Base-by-base conservation (phyloP, 352 stramenopile genomes). In the Aphanomyces stellatus region DNA sequence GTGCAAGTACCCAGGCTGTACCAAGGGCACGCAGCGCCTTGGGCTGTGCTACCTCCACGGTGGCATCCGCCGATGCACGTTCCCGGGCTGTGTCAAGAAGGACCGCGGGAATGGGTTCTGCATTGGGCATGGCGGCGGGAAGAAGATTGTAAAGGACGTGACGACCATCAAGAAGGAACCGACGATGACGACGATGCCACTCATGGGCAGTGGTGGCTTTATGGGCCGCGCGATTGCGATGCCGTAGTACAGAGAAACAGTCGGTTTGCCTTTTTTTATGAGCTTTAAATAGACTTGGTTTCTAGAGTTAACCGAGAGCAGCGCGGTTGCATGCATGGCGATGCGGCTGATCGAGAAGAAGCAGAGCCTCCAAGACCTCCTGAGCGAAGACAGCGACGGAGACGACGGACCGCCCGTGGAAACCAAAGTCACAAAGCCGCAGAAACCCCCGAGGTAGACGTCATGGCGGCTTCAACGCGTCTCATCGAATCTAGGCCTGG, bases 11-110 rank as follows among this genome's bases (percentile, higher is more conserved):
- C 60, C 74, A 24, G 82, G 81, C 0, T 93, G 85, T 70, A 82
- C 75, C 4, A 93, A 93, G 59, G 85, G 82, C 24, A 91, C 85
- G 0, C 85, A 93, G 49, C 78, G 85, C 0, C 75, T 90, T 13
- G 85, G 85, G 0, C 67, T 91, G n/a, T 93, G 85, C 72, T 91
- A 90, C 60, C 43, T 91, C 43, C 85, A 93, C 56, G 82, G 85
- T 24, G 85, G 82, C 25, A 89, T 93, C 25, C 81, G 85, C 13
- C 80, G 80, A 25, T 93, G 81, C 65, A 77, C 88, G 28, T 78
- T 69, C 37, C 78, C 88, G 62, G 81, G 81, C 4, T 93, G 85
- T 62, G 87, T 83, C 64, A 91, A 91, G 70, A 91, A 91, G 59
- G 85, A 91, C 57, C 79, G 85, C 24, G 85, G 85, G 43, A 91